These are phyloP conservation scores for Amesomyces nigricolor DNA, from an alignment of 2,329 filamentous ascomycete species.

Conservation along the genomic window DNA sequence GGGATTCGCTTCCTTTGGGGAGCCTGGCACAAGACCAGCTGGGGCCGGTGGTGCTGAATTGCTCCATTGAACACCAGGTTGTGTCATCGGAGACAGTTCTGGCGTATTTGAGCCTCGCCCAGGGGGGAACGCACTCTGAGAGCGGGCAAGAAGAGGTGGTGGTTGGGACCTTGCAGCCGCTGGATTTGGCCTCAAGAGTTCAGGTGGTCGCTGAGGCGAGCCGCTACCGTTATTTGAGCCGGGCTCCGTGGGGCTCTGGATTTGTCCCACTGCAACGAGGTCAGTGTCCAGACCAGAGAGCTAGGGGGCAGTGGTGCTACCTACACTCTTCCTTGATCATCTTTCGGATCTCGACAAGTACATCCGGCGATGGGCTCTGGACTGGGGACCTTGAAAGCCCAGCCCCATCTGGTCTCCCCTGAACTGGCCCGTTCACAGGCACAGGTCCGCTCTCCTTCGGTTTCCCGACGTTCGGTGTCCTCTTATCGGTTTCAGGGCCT, in stretches of 20 bases:
- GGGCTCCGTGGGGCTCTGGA: not conserved
- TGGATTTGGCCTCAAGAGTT: not conserved
- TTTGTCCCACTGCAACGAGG: slow-evolving; percentile 1
- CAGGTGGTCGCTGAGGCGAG: not conserved
- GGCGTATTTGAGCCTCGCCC: not conserved
- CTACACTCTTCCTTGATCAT: slow-evolving; percentile 22
- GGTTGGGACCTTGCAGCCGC: not conserved
- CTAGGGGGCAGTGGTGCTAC: not conserved
- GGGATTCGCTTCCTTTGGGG: slow-evolving; percentile 45
- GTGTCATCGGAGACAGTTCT: not conserved
- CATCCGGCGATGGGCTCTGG: not conserved
- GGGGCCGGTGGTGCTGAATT: not conserved
- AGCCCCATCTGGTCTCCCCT: not conserved
- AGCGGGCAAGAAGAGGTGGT: not conserved
- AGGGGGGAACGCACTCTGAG: not conserved
- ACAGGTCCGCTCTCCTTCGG: not conserved
- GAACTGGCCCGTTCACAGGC: not conserved
- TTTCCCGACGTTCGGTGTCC: not conserved
- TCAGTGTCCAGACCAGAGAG: not conserved
- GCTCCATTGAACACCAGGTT: slow-evolving; percentile 9
- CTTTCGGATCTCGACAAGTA: slow-evolving; percentile 18
- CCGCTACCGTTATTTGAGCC: not conserved
- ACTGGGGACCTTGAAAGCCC: not conserved
- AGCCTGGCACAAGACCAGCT: not conserved
- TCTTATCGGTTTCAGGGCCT: not conserved